phyloP scores from a whole-genome alignment of 441 rosid species.

The Gossypium lobatum region DNA sequence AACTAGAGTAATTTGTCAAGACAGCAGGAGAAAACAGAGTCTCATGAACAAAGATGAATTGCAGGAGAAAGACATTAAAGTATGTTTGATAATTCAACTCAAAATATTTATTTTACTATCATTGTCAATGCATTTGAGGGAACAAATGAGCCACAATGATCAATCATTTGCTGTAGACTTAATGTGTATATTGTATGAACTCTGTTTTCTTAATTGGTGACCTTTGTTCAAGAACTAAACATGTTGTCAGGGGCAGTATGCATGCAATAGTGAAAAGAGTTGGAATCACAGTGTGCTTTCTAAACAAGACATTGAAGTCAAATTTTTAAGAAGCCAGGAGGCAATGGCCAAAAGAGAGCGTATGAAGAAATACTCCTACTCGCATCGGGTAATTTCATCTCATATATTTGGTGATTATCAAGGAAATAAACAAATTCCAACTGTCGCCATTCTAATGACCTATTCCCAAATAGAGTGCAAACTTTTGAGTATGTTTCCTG shows the following conservation, averaged over 20 bases:
- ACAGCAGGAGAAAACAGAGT: slow-evolving; percentile 25
- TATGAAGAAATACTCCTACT: slow-evolving; percentile 71
- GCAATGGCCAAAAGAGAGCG: slow-evolving; percentile 61
- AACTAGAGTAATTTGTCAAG: slow-evolving; percentile 14
- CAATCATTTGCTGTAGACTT: not conserved
- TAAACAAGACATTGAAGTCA: slow-evolving; percentile 55
- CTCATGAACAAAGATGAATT: slow-evolving; percentile 28
- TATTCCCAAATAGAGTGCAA: not conserved
- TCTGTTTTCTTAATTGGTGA: not conserved
- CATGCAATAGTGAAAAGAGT: slow-evolving; percentile 33
- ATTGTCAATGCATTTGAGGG: not conserved
- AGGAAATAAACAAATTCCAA: no score
- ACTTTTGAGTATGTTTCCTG: not conserved
- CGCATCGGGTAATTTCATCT: slow-evolving; percentile 50
- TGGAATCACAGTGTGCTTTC: slow-evolving; percentile 64
- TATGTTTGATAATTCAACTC: slow-evolving; percentile 16
- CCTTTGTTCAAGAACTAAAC: not conserved
- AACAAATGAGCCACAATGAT: not conserved
- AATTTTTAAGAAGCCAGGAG: slow-evolving; percentile 53
- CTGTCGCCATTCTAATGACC: not conserved
- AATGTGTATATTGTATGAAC: not conserved
- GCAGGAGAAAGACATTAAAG: slow-evolving; percentile 35
- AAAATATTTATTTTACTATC: not conserved
- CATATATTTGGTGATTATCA: not conserved
- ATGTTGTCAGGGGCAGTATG: slow-evolving; percentile 26